A percentile compares a stretch with the other conserved stretches of the same genome.
Conservation (phyloP, 768 basidiomycete species). For the Tephrocybe rancida region DNA sequence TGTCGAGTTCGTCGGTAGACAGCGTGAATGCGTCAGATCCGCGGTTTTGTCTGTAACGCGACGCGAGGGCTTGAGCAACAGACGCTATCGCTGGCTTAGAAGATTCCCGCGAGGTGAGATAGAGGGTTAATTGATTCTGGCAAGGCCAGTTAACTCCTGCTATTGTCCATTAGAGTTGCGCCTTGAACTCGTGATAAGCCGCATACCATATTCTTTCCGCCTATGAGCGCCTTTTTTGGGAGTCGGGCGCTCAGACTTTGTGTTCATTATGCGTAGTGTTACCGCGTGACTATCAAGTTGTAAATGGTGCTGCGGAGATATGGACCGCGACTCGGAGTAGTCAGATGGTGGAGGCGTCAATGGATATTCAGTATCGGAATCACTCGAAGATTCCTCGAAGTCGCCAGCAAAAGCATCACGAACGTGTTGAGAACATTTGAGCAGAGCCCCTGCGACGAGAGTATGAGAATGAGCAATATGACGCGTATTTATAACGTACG, state of each 20-base stretch:
- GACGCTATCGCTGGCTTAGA: conserved; percentile 68
- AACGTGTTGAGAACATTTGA: conserved; percentile 41
- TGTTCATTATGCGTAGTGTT: conserved; percentile 11
- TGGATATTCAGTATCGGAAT: conserved; percentile 67
- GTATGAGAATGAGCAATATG: neutral
- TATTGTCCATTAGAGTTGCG: neutral
- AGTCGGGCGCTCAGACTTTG: neutral
- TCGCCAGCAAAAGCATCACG: conserved; percentile 27
- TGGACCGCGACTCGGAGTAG: conserved; percentile 62
- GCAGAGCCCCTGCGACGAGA: conserved; percentile 39
- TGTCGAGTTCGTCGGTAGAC: conserved; percentile 47
- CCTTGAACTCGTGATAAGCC: neutral
- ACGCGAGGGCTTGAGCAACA: conserved; percentile 50
- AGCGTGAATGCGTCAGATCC: conserved; percentile 32
- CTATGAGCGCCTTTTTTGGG: neutral
- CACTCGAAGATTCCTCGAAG: conserved; percentile 20
- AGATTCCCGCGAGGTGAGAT: conserved; percentile 58
- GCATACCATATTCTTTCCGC: conserved; percentile 6
- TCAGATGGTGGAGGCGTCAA: conserved; percentile 81
- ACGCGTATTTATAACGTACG: conserved; percentile 19
- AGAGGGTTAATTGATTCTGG: conserved; percentile 43
- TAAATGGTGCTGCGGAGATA: conserved; percentile 47
- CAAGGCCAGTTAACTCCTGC: neutral
- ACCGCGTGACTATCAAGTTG: conserved; percentile 25
- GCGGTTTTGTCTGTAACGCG: conserved; percentile 24